Base-by-base conservation (phyloP, 306 rosid species). In the Quercus rubra region DNA sequence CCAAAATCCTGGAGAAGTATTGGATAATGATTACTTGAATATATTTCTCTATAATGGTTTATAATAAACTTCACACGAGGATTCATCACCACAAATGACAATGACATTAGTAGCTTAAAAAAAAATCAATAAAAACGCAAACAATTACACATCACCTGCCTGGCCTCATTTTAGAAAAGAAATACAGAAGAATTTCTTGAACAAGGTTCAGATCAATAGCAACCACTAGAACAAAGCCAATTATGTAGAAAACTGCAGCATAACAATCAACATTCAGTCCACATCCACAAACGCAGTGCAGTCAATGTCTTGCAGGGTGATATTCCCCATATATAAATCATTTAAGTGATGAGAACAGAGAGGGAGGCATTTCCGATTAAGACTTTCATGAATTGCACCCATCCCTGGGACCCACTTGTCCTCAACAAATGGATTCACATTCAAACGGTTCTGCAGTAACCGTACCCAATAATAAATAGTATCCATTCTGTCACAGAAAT, bases 221-320 rank as follows among this genome's bases (percentile, higher is more conserved):
- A 67, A 7, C 71, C 51, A 31, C 71, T 5, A 19, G 51, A 67
- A 67, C 23, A 49, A 51, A 70, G 75, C 30, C 70, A 61, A 70
- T 75, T 33, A 27, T 12, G 75, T 35, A n/a, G 19, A 71, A 64
- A 38, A 49, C 17, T 25, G 35, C 43, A 70, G 52, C 68, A 66
- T 71, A 64, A 27, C 78, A 68, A 28, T 33, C 25, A 78, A 81
- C 9, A 56, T 31, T 87, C 85, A 87, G 76, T 86, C 88, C 46
- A 79, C 82, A 72, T 88, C 87, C 38, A 84, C 77, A 78, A 74
- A 87, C 62, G 85, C 84, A 70, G 95, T 71, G 55, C 88, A 92
- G 41, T 92, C 97, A 74, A 94, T 77, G 80, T 92, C 97, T 78
- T 92, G 90, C 77, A 94, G 90, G 25, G 90, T 88, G 76, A 88